Evolutionary conservation across 139 green algal species (phyloP).

Genomic region (Raphidocelis subcapitata): DNA sequence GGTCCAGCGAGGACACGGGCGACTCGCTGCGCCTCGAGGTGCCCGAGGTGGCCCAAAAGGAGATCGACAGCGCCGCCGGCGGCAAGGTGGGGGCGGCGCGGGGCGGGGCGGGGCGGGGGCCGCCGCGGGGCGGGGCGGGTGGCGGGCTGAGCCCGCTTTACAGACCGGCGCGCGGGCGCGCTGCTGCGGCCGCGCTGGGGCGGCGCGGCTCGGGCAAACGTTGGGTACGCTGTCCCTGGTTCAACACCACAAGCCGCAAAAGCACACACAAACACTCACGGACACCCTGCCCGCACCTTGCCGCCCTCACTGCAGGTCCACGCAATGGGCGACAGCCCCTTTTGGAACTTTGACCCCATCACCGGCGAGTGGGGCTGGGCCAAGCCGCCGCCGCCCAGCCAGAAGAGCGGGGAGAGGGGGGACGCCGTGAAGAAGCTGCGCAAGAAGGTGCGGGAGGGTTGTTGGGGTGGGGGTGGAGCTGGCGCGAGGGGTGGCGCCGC

Average conservation of each 20-base stretch:
- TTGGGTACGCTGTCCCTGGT: too few relatives aligned
- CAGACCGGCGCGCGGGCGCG: too few relatives aligned
- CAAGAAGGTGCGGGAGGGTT: constrained; percentile 35
- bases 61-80: constrained; percentile 64
- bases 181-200: constrained; percentile 45
- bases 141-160: constrained; percentile 14
- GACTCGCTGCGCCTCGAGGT: constrained; percentile 45
- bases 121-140: neutral
- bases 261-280: too few relatives aligned
- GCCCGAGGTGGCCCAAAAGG: constrained; percentile 55
- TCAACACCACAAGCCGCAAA: too few relatives aligned
- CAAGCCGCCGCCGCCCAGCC: constrained; percentile 48
- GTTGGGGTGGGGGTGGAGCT: too few relatives aligned
- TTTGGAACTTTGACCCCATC: constrained; percentile 64
- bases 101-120: too few relatives aligned
- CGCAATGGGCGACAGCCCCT: constrained; percentile 62
- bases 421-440: constrained; percentile 47
- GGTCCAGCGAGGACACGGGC: constrained; percentile 57
- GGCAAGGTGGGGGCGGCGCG: too few relatives aligned
- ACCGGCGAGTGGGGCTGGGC: constrained; percentile 74
- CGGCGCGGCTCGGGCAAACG: constrained; percentile 54
- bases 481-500: too few relatives aligned
- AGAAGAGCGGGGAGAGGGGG: constrained; percentile 23
- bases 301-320: too few relatives aligned
- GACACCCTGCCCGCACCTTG: too few relatives aligned